phyloP scores from a whole-genome alignment of 1,284 basidiomycete genomes.

The Stygiomarasmius scandens region DNA sequence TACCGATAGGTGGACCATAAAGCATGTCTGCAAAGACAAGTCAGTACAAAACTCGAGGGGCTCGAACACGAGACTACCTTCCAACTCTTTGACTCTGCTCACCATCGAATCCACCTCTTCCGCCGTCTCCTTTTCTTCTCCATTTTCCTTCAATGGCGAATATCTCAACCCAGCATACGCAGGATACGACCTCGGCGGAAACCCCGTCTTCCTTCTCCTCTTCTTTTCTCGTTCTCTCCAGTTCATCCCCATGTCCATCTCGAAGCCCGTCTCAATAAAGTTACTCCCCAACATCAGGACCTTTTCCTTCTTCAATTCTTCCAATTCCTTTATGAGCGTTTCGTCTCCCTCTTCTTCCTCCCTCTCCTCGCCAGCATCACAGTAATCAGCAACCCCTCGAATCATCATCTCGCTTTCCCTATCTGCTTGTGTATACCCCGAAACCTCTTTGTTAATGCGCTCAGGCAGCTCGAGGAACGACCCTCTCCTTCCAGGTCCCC shows the following conservation, averaged over 20 bases:
- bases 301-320: not conserved
- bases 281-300: no score
- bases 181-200: not conserved
- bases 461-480: constrained; percentile 5
- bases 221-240: not conserved
- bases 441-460: not conserved
- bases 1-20: constrained; percentile 43
- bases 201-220: not conserved
- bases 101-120: not conserved
- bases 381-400: not conserved
- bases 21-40: constrained; percentile 37
- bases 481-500: constrained; percentile 3
- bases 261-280: not conserved
- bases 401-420: not conserved
- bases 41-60: constrained; percentile 20
- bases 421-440: not conserved
- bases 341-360: not conserved
- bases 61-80: constrained; percentile 7
- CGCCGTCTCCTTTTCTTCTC: not conserved
- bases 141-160: not conserved
- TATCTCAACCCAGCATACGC: not conserved
- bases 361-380: not conserved
- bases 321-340: not conserved
- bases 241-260: not conserved
- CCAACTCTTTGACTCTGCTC: constrained; percentile 5